Percentiles rank a stretch among this genome's conserved stretches.
Conservation (phyloP, 2,329 filamentous ascomycete species). For the Colletotrichum sp. region DNA sequence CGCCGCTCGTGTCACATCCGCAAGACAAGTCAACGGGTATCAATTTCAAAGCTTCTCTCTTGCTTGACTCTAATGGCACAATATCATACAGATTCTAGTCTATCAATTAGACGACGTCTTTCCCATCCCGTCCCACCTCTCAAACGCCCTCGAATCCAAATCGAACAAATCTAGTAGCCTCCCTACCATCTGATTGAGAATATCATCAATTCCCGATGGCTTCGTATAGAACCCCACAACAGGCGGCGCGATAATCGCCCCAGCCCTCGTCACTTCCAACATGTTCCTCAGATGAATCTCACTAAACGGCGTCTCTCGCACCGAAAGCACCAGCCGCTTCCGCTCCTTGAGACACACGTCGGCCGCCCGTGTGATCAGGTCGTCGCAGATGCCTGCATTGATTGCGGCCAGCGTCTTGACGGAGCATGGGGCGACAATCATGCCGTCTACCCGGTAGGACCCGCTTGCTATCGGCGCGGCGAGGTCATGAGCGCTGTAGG, state of each 20-base stretch:
- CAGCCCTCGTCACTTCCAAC: constrained; percentile 39
- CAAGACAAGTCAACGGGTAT: neutral
- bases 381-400: constrained; percentile 44
- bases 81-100: neutral
- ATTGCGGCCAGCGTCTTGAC: constrained; percentile 53
- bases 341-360: constrained; percentile 52
- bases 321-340: constrained; percentile 42
- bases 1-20: too few relatives aligned
- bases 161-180: constrained; percentile 51
- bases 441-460: constrained; percentile 46
- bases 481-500: constrained; percentile 41
- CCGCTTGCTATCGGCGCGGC: constrained; percentile 50
- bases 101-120: neutral
- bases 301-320: constrained; percentile 50
- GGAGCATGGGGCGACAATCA: constrained; percentile 52
- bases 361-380: constrained; percentile 48
- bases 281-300: constrained; percentile 52
- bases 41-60: neutral
- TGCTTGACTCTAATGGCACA: neutral
- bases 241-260: constrained; percentile 48
- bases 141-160: constrained; percentile 44
- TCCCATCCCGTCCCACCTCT: constrained; percentile 37
- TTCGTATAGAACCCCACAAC: constrained; percentile 49
- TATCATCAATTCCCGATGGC: constrained; percentile 40
- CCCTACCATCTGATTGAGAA: constrained; percentile 50